Evolutionary conservation across 257 asterid genomes (phyloP).

Genomic region (Agastache rugosa): DNA sequence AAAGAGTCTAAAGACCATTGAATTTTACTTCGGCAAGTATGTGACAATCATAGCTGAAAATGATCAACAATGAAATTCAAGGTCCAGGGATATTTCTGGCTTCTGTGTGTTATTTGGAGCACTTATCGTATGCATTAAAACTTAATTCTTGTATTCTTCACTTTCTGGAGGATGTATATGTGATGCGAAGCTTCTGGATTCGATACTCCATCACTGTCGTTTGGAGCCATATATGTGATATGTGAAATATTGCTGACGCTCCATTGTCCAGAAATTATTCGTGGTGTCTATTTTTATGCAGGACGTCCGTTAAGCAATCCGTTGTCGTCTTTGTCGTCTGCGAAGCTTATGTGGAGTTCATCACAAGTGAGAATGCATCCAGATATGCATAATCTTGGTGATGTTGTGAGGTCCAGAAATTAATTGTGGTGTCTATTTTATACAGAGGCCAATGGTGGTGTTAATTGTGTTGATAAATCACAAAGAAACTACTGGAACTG

Average conservation of each 20-base stretch:
- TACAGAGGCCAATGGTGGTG: background rate
- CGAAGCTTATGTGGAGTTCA: slow-evolving; percentile 10
- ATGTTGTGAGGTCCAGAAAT: slow-evolving; percentile 12
- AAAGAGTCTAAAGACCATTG: too few species aligned
- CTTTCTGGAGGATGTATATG: background rate
- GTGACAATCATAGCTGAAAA: background rate
- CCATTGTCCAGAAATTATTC: background rate
- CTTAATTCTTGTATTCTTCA: background rate
- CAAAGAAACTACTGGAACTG: background rate
- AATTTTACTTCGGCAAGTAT: background rate
- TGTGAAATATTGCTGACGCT: background rate
- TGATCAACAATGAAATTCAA: too few species aligned
- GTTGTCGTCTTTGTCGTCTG: background rate
- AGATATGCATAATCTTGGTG: background rate
- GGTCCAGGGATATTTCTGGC: background rate
- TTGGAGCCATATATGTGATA: slow-evolving; percentile 12
- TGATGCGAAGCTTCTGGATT: background rate
- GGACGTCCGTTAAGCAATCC: background rate
- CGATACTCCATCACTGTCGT: background rate
- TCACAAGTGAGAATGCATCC: background rate
- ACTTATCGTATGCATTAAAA: background rate
- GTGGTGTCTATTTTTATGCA: background rate
- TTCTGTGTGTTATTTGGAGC: background rate
- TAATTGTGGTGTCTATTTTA: slow-evolving; percentile 13
- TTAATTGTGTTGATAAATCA: background rate